Percentiles rank a stretch among this genome's conserved stretches.
Conservation (phyloP, 208 protist species). For the Spongospora subterranea region DNA sequence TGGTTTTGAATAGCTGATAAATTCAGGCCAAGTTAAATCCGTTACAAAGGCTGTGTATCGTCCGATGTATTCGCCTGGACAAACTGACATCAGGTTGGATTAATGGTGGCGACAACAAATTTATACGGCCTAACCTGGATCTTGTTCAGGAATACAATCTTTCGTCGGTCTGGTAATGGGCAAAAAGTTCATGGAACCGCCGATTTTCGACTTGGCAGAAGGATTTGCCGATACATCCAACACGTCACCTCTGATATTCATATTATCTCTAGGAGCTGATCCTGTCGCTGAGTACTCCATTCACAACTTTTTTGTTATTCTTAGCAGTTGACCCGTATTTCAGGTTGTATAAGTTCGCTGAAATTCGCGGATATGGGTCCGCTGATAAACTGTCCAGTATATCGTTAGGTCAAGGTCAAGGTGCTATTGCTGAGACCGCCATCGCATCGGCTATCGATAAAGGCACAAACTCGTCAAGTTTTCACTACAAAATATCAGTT, state of each 20-base stretch:
- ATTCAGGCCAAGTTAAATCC: neutral
- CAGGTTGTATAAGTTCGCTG: conserved; percentile 90
- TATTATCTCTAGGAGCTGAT: conserved; percentile 96
- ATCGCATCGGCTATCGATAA: conserved; percentile 86
- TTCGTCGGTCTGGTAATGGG: conserved; percentile 72
- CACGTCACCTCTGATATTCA: conserved; percentile 93
- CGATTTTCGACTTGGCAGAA: conserved; percentile 92
- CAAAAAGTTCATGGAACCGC: conserved; percentile 91
- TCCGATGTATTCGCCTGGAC: conserved; percentile 93
- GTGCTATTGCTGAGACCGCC: conserved; percentile 86
- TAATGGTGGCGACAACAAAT: conserved; percentile 83
- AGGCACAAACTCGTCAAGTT: conserved; percentile 69
- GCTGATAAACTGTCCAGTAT: conserved; percentile 91
- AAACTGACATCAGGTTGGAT: conserved; percentile 86
- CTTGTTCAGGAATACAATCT: conserved; percentile 25
- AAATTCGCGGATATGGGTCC: conserved; percentile 86
- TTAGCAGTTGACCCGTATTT: neutral
- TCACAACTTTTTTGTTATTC: neutral
- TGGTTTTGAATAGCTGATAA: neutral
- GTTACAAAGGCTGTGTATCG: conserved; percentile 92
- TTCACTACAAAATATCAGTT: neutral
- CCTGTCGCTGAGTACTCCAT: conserved; percentile 82
- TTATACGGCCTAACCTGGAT: conserved; percentile 82
- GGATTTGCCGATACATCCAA: conserved; percentile 90
- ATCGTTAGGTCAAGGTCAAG: conserved; percentile 97